Percentiles rank a stretch among this genome's conserved stretches.
Evolutionary conservation across 306 rosid species (phyloP).

Genomic region (Benincasa hispida): DNA sequence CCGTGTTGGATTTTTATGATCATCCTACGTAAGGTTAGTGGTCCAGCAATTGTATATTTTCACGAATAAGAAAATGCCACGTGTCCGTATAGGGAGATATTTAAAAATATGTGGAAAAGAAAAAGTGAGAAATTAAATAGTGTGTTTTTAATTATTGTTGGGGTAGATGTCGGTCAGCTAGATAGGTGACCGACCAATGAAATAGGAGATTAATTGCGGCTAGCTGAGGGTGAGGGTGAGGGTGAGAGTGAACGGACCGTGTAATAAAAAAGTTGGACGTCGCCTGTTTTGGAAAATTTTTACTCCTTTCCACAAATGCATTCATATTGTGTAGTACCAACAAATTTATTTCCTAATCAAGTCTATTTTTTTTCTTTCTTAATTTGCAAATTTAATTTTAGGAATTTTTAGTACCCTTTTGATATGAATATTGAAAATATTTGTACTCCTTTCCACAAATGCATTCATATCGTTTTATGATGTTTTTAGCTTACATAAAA

Average conservation of each 20-base stretch:
- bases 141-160: background rate
- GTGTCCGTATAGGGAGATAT: background rate
- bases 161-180: conserved; percentile 1
- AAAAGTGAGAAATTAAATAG: background rate
- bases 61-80: background rate
- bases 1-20: background rate
- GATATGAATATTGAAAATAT: too few relatives aligned
- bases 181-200: conserved; percentile 10
- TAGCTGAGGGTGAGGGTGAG: background rate
- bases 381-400: too few relatives aligned
- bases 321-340: background rate
- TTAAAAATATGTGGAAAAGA: background rate
- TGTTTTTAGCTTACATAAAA: too few relatives aligned
- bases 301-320: background rate
- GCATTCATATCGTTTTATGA: too few relatives aligned
- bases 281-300: background rate
- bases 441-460: too few relatives aligned
- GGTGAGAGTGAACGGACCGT: background rate
- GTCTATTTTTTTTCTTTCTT: background rate
- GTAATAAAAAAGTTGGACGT: background rate
- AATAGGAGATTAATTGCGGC: conserved; percentile 2
- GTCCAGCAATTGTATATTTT: background rate
- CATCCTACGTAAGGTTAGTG: background rate
- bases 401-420: too few relatives aligned
- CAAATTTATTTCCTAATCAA: background rate